phyloP scores from a whole-genome alignment of 805 yeast genomes.

The Starmera caribaea region DNA sequence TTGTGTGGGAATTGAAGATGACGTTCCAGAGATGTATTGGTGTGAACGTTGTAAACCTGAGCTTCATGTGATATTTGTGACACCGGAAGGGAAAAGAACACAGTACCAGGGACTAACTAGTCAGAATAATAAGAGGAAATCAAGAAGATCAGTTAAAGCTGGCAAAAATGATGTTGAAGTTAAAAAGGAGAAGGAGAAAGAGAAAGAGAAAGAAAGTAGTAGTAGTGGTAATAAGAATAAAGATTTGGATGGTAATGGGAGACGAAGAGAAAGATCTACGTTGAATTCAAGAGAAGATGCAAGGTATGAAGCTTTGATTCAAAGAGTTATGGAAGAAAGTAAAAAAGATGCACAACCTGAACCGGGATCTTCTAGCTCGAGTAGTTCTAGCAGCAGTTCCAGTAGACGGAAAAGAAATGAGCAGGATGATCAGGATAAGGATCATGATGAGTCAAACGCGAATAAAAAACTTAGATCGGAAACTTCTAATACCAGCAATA shows the following conservation, averaged over 20 bases:
- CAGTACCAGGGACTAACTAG: slow-evolving; percentile 22
- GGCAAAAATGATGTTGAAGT: not conserved
- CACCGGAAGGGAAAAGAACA: slow-evolving; percentile 37
- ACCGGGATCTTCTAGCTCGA: not conserved
- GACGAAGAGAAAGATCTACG: slow-evolving; percentile 27
- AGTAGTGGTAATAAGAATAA: slow-evolving; percentile 5
- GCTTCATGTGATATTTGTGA: slow-evolving; percentile 49
- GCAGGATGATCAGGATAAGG: slow-evolving; percentile 4
- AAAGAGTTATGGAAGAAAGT: slow-evolving; percentile 31
- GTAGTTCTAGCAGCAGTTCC: slow-evolving; percentile 2
- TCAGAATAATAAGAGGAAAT: slow-evolving; percentile 7
- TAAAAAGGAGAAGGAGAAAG: slow-evolving; percentile 6
- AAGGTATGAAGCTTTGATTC: slow-evolving; percentile 31
- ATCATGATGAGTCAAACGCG: slow-evolving; percentile 3
- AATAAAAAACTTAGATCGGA: slow-evolving; percentile 3
- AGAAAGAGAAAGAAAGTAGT: slow-evolving; percentile 14
- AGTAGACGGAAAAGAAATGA: slow-evolving; percentile 5
- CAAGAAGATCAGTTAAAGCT: not conserved
- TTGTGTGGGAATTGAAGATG: slow-evolving; percentile 78
- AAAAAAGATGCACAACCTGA: slow-evolving; percentile 24
- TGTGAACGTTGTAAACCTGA: slow-evolving; percentile 90
- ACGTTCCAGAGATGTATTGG: slow-evolving; percentile 89
- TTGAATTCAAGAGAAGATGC: slow-evolving; percentile 31
- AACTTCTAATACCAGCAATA: not conserved
- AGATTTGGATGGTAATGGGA: not conserved